A percentile compares a stretch with the other conserved stretches of the same genome.
These are phyloP conservation scores for Boletus patriciae DNA, from an alignment of 768 basidiomycete genomes.

Conservation along the genomic window DNA sequence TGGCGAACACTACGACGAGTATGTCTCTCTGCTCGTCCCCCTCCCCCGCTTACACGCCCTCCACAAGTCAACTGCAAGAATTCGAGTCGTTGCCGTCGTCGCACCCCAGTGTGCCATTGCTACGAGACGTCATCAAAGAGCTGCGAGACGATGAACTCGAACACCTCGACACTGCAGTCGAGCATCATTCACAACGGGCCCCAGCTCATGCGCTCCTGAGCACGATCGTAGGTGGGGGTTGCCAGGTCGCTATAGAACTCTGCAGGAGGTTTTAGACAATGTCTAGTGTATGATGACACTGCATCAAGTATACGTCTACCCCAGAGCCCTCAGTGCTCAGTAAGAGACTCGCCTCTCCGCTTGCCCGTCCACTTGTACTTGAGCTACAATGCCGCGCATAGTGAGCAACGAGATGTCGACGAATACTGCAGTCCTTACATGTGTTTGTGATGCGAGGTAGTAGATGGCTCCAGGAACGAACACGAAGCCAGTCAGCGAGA, in stretches of 20 bases:
- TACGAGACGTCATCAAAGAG: slow-evolving; percentile 73
- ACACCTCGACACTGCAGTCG: slow-evolving; percentile 89
- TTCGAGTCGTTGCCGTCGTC: slow-evolving; percentile 59
- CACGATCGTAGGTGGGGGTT: slow-evolving; percentile 80
- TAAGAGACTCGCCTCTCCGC: slow-evolving; percentile 45
- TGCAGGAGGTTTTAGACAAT: slow-evolving; percentile 71
- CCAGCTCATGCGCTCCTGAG: slow-evolving; percentile 91
- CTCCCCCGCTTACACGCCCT: slow-evolving; percentile 6
- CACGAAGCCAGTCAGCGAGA: slow-evolving; percentile 59
- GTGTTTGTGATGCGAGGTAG: slow-evolving; percentile 42
- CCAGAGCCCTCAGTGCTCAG: slow-evolving; percentile 22
- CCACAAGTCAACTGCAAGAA: slow-evolving; percentile 73
- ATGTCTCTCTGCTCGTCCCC: slow-evolving; percentile 34
- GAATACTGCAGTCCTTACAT: slow-evolving; percentile 38
- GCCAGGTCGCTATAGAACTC: slow-evolving; percentile 85
- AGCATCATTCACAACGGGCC: slow-evolving; percentile 82
- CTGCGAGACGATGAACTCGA: slow-evolving; percentile 95
- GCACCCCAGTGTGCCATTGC: slow-evolving; percentile 76
- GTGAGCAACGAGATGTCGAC: slow-evolving; percentile 6
- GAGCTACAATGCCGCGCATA: slow-evolving; percentile 33
- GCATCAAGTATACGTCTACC: background rate
- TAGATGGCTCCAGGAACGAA: slow-evolving; percentile 60
- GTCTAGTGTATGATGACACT: slow-evolving; percentile 5
- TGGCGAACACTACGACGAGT: slow-evolving; percentile 99
- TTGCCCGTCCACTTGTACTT: slow-evolving; percentile 58